These are phyloP conservation scores for Umbelopsis sp. DNA, from an alignment of 371 early-diverging fungal species.

Conservation along the genomic window DNA sequence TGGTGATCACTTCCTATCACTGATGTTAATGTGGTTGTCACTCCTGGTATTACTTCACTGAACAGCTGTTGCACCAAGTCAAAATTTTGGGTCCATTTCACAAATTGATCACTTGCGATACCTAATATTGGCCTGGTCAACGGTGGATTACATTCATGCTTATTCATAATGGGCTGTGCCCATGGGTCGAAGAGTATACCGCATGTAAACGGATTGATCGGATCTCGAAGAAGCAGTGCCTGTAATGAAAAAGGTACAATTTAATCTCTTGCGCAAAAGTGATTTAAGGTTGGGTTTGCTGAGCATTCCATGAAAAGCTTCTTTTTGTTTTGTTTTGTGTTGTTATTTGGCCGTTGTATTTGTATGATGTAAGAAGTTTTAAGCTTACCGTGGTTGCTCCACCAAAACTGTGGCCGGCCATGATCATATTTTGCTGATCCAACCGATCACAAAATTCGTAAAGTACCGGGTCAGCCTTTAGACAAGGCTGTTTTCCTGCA, in stretches of 20 bases:
- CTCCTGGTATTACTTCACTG: conserved; percentile 18
- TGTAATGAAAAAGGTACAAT: not conserved
- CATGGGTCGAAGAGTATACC: conserved; percentile 55
- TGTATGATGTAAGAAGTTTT: not conserved
- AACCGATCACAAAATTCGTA: not conserved
- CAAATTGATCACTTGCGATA: conserved; percentile 39
- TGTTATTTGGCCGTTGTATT: no score
- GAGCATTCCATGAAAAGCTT: no score
- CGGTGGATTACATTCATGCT: conserved; percentile 15
- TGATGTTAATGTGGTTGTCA: conserved; percentile 22
- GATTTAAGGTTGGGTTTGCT: no score
- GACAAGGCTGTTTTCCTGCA: conserved; percentile 3
- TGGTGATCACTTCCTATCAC: conserved; percentile 27
- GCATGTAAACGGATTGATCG: conserved; percentile 31
- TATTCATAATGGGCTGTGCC: conserved; percentile 36
- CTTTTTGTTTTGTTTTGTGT: no score
- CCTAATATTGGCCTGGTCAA: conserved; percentile 42
- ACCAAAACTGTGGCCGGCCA: conserved; percentile 68
- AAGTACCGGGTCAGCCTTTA: conserved; percentile 33
- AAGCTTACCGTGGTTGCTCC: conserved; percentile 49
- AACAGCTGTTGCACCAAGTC: conserved; percentile 30
- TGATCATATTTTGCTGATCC: conserved; percentile 42
- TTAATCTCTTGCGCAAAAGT: no score
- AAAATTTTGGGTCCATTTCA: conserved; percentile 38
- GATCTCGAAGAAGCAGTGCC: conserved; percentile 27